Conservation (phyloP, 768 basidiomycete species). For the Tubosaeta sp. region DNA sequence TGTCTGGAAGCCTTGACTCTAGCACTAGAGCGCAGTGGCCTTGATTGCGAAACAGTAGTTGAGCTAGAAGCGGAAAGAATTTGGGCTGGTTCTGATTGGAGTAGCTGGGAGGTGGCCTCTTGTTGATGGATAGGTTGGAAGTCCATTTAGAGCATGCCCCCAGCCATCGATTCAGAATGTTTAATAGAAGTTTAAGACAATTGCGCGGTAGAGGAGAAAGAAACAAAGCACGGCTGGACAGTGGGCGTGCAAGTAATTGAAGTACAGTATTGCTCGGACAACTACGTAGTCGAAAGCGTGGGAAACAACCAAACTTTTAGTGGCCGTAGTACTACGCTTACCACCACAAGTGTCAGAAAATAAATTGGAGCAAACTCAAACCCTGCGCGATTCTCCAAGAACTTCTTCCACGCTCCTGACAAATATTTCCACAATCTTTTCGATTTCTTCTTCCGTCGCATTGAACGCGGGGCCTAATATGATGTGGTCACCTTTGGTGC, state of each 20-base stretch:
- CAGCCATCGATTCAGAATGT: slow-evolving; percentile 69
- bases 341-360: background rate
- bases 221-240: slow-evolving; percentile 13
- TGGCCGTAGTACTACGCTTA: background rate
- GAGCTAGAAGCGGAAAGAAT: slow-evolving; percentile 35
- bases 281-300: slow-evolving; percentile 28
- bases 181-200: slow-evolving; percentile 19
- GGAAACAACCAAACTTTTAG: slow-evolving; percentile 19
- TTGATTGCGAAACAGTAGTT: slow-evolving; percentile 44
- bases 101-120: slow-evolving; percentile 54
- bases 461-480: slow-evolving; percentile 82
- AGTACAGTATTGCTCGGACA: slow-evolving; percentile 19
- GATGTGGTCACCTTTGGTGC: slow-evolving; percentile 66
- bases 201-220: slow-evolving; percentile 25
- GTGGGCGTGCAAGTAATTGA: slow-evolving; percentile 23
- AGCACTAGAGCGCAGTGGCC: slow-evolving; percentile 67
- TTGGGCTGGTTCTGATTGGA: slow-evolving; percentile 35
- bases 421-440: slow-evolving; percentile 61
- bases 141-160: slow-evolving; percentile 89
- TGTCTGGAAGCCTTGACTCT: slow-evolving; percentile 72
- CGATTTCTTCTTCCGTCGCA: slow-evolving; percentile 63
- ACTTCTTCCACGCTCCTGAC: slow-evolving; percentile 66
- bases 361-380: too few species aligned
- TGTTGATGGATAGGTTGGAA: slow-evolving; percentile 68
- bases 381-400: slow-evolving; percentile 34